A percentile compares a stretch with the other conserved stretches of the same genome.
These are phyloP conservation scores for Teunomyces tritomae DNA, from an alignment of 805 yeast genomes.

Conservation along the genomic window DNA sequence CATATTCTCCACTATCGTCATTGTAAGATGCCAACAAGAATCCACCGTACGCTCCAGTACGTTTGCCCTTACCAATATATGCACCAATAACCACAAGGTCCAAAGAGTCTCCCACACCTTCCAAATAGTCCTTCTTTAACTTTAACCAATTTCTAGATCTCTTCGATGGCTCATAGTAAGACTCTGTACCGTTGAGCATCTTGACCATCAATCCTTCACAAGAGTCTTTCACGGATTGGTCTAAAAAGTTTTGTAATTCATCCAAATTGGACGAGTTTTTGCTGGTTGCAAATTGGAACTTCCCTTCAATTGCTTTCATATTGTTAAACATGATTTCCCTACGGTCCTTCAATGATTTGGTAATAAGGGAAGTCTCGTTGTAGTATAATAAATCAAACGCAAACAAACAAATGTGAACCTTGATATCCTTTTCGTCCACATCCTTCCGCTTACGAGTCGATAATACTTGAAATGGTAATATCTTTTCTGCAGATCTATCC, in stretches of 20 bases:
- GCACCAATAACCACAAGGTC: constrained; percentile 95
- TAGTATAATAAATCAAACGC: constrained; percentile 83
- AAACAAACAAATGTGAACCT: constrained; percentile 87
- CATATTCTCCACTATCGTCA: constrained; percentile 87
- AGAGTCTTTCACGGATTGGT: constrained; percentile 81
- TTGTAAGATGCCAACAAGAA: constrained; percentile 88
- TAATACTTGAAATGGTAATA: constrained; percentile 88
- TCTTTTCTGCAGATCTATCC: constrained; percentile 75
- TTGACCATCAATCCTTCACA: constrained; percentile 98
- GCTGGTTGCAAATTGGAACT: constrained; percentile 75
- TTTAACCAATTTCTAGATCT: constrained; percentile 95
- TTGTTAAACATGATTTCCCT: constrained; percentile 57
- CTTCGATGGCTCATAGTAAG: constrained; percentile 90
- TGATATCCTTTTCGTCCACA: constrained; percentile 82
- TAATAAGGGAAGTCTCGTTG: constrained; percentile 70
- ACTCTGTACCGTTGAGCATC: constrained; percentile 74
- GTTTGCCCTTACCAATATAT: constrained; percentile 87
- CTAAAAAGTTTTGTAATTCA: constrained; percentile 80
- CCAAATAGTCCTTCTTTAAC: constrained; percentile 88
- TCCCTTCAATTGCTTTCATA: constrained; percentile 65
- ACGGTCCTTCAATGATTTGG: constrained; percentile 66
- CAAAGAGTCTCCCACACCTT: constrained; percentile 93
- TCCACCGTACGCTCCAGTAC: constrained; percentile 95
- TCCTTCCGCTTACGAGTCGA: constrained; percentile 94
- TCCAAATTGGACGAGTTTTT: constrained; percentile 67